These are phyloP conservation scores for Dentiscutata heterogama DNA, from an alignment of 371 early-diverging fungal species.

Conservation along the genomic window DNA sequence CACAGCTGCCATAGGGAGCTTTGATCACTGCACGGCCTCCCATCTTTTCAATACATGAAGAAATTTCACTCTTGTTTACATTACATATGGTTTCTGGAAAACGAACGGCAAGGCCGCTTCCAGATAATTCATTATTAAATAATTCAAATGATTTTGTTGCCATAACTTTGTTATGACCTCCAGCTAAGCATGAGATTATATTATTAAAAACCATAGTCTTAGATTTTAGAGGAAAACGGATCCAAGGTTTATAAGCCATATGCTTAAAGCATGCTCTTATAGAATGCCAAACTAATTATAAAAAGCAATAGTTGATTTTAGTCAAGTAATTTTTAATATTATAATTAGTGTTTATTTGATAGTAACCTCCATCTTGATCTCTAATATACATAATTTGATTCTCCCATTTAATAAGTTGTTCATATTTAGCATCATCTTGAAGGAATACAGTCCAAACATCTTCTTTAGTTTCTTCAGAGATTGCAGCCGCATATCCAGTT, in stretches of 20 bases:
- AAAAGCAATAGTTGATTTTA: too few relatives aligned
- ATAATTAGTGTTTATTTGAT: background rate
- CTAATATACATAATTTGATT: constrained; percentile 83
- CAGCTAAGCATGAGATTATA: constrained; percentile 91
- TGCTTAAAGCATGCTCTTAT: too few relatives aligned
- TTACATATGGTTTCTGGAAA: too few relatives aligned
- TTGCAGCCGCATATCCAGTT: constrained; percentile 88
- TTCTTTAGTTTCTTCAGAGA: constrained; percentile 89
- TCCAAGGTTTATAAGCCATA: too few relatives aligned
- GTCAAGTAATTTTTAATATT: background rate
- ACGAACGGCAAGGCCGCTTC: constrained; percentile 64
- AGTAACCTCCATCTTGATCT: constrained; percentile 69
- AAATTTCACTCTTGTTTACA: too few relatives aligned
- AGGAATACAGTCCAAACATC: constrained; percentile 89
- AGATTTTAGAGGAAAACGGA: constrained; percentile 77
- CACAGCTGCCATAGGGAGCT: too few relatives aligned
- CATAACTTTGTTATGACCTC: constrained; percentile 97
- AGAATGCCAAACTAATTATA: too few relatives aligned
- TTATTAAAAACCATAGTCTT: constrained; percentile 91
- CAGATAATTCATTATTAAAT: constrained; percentile 82
- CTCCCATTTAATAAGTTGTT: constrained; percentile 86
- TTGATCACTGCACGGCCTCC: too few relatives aligned
- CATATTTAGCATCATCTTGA: constrained; percentile 73
- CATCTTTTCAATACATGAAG: too few relatives aligned
- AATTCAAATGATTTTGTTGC: constrained; percentile 95